Conservation (phyloP, 2,329 filamentous ascomycete genomes). For the Aureobasidium melanogenum region DNA sequence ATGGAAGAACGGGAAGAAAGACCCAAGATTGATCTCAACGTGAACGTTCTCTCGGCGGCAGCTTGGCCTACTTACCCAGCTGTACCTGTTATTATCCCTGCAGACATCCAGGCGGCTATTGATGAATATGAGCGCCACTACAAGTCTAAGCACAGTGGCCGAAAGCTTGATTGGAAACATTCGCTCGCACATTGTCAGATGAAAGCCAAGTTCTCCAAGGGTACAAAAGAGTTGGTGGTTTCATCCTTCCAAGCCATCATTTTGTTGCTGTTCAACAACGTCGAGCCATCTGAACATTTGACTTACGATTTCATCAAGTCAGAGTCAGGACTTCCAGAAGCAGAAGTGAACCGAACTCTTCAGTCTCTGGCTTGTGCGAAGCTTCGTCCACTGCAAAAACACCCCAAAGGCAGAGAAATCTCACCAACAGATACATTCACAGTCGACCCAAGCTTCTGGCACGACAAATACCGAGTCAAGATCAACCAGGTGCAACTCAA, state of each 20-base stretch:
- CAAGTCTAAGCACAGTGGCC: conserved; percentile 78
- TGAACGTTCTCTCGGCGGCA: conserved; percentile 82
- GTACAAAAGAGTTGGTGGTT: conserved; percentile 79
- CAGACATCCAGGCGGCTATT: conserved; percentile 65
- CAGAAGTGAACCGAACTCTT: conserved; percentile 78
- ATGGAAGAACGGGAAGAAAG: conserved; percentile 43
- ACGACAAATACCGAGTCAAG: conserved; percentile 84
- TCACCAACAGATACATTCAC: conserved; percentile 70
- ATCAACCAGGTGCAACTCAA: conserved; percentile 98
- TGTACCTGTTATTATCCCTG: conserved; percentile 62
- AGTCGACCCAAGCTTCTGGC: conserved; percentile 67
- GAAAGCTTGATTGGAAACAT: conserved; percentile 86
- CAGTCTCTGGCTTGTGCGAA: conserved; percentile 93
- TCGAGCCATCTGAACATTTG: conserved; percentile 54
- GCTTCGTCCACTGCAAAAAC: conserved; percentile 72
- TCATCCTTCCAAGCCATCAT: conserved; percentile 89
- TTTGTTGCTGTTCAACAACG: conserved; percentile 77
- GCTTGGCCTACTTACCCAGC: conserved; percentile 92
- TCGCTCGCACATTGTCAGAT: conserved; percentile 84
- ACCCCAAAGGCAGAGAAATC: conserved; percentile 72
- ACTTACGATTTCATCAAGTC: conserved; percentile 67
- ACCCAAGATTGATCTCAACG: conserved; percentile 63
- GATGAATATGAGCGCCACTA: conserved; percentile 80
- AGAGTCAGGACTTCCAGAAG: conserved; percentile 64
- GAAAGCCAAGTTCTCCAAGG: conserved; percentile 69